A percentile compares a stretch with the other conserved stretches of the same genome.
phyloP scores from a whole-genome alignment of 75 land plant genomes.

The Picea glauca region DNA sequence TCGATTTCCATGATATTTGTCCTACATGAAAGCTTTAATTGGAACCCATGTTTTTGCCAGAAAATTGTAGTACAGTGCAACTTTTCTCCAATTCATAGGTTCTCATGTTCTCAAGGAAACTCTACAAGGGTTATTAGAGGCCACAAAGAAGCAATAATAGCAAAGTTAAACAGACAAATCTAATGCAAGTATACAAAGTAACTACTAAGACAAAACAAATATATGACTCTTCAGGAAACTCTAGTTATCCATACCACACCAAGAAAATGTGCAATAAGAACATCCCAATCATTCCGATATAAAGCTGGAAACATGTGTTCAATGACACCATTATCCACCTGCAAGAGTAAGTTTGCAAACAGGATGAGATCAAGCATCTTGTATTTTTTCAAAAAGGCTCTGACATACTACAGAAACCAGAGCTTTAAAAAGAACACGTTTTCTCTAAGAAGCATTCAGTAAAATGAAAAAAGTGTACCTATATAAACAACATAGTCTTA shows the following conservation, averaged over 20 bases:
- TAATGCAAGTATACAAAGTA: not conserved
- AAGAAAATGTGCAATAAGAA: conserved; percentile 97
- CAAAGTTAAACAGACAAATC: not conserved
- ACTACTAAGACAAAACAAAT: conserved; percentile 2
- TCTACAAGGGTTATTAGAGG: not conserved
- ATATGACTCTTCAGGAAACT: conserved; percentile 2
- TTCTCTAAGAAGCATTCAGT: not conserved
- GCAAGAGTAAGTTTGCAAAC: conserved; percentile 12
- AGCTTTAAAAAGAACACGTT: not conserved
- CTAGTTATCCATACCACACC: conserved; percentile 78
- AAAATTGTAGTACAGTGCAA: not conserved
- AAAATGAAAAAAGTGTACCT: not conserved
- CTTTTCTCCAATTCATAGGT: not conserved
- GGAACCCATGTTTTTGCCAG: not conserved
- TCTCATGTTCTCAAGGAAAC: not conserved
- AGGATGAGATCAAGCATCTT: not conserved
- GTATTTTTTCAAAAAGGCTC: not conserved
- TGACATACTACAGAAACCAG: not conserved
- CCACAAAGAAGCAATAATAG: not conserved
- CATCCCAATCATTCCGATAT: conserved; percentile 79
- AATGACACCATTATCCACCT: conserved; percentile 96
- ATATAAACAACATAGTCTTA: not conserved
- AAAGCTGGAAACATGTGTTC: conserved; percentile 79
- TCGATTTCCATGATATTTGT: not conserved
- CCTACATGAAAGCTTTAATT: not conserved